Conservation (phyloP, 176 grass and related monocot genomes). For the Rhynchospora breviuscula region DNA sequence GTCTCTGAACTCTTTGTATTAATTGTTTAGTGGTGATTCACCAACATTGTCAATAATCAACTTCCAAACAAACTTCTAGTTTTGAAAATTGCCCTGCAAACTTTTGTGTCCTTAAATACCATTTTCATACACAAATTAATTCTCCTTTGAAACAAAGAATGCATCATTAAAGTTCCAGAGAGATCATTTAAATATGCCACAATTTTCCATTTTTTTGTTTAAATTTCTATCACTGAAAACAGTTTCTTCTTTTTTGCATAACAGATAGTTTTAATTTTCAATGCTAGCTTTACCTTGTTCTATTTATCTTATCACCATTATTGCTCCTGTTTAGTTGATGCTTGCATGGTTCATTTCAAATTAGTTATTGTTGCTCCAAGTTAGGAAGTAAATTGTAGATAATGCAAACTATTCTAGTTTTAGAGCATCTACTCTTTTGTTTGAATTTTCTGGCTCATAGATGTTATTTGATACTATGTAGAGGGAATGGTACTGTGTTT, state of each 20-base stretch:
- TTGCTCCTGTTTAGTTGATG: too few species aligned
- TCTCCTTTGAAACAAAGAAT: background rate
- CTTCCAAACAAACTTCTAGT: background rate
- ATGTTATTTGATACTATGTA: too few species aligned
- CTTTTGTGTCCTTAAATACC: background rate
- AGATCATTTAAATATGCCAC: background rate
- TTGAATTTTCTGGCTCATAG: too few species aligned
- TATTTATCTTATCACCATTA: background rate
- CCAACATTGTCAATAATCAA: background rate
- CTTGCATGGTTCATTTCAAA: too few species aligned
- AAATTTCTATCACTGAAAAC: background rate
- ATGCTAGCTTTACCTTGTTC: background rate
- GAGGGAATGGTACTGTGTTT: too few species aligned
- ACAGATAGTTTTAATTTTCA: background rate
- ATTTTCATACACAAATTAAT: background rate
- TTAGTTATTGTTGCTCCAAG: too few species aligned
- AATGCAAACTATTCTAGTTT: too few species aligned
- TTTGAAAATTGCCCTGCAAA: background rate
- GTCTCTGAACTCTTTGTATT: slow-evolving; percentile 11
- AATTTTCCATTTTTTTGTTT: background rate
- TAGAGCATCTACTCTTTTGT: too few species aligned
- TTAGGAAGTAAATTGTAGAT: too few species aligned
- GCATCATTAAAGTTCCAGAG: background rate
- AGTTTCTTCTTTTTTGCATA: background rate
- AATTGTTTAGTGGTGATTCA: background rate